Conservation (phyloP, 192 early-diverging fungal genomes). For the Jimgerdemannia lactiflua region DNA sequence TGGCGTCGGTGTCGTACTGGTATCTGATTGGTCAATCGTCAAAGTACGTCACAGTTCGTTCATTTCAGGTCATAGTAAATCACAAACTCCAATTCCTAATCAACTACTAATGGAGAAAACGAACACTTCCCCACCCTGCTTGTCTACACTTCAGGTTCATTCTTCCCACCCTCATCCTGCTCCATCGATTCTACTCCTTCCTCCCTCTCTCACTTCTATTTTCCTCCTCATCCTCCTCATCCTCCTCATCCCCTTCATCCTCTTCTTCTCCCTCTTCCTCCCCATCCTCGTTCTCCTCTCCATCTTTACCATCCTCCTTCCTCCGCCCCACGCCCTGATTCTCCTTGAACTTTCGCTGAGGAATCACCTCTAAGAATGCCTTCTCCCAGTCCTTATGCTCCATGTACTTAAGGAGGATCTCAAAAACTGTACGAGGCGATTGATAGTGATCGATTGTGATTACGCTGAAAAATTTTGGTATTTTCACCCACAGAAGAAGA, state of each 20-base stretch:
- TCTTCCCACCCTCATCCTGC: background rate
- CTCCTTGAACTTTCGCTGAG: slow-evolving; percentile 78
- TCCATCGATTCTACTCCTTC: background rate
- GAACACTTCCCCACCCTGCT: background rate
- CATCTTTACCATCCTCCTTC: background rate
- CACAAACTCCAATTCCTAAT: no score
- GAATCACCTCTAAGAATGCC: slow-evolving; percentile 90
- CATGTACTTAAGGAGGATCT: slow-evolving; percentile 82
- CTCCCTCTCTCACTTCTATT: background rate
- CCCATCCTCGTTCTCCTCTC: slow-evolving; percentile 3
- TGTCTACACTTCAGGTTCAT: background rate
- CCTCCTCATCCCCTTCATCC: background rate
- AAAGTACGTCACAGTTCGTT: no score
- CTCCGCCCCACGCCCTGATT: slow-evolving; percentile 8
- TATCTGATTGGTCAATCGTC: no score
- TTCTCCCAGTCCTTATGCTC: slow-evolving; percentile 80
- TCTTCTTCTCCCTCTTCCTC: background rate
- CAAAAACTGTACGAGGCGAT: slow-evolving; percentile 61
- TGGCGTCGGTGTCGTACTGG: no score
- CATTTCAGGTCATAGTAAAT: no score
- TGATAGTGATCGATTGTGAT: slow-evolving; percentile 6
- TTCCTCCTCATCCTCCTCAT: background rate
- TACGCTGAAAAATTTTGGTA: no score
- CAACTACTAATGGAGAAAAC: no score
- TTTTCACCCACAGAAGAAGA: no score